Conservation (phyloP, 2,329 filamentous ascomycete genomes). For the Cordyceps cateniannulata region DNA sequence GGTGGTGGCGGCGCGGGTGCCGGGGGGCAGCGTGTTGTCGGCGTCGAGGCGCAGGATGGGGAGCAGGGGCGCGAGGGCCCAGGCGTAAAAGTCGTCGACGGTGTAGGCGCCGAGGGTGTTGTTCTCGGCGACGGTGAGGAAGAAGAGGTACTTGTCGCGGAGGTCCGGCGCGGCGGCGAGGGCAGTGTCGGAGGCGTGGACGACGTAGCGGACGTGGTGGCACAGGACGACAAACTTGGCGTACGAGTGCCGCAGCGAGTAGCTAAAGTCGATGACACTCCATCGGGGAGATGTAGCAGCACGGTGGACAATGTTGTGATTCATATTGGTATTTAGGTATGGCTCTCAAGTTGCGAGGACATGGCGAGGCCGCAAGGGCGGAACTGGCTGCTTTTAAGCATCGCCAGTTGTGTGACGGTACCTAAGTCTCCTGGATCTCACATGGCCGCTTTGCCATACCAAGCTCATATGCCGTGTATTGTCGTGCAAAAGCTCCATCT, state of each 20-base stretch:
- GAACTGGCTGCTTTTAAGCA: too few relatives aligned
- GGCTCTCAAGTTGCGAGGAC: background rate
- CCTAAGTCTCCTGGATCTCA: too few relatives aligned
- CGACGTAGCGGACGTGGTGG: background rate
- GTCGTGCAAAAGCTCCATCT: too few relatives aligned
- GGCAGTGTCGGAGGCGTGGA: background rate
- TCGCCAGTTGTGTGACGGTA: too few relatives aligned
- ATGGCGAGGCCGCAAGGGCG: too few relatives aligned
- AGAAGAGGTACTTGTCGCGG: background rate
- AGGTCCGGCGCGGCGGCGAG: background rate
- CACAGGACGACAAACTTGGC: background rate
- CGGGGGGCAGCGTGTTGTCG: too few relatives aligned
- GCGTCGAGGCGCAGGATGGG: background rate
- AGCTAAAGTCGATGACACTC: background rate
- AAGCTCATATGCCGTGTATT: too few relatives aligned
- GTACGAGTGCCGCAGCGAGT: background rate
- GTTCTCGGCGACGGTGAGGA: background rate
- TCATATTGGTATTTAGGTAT: background rate
- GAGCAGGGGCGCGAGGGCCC: background rate
- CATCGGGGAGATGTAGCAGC: background rate
- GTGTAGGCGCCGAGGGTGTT: background rate
- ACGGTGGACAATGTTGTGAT: background rate
- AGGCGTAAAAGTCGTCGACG: background rate
- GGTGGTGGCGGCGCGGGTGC: background rate
- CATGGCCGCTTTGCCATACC: too few relatives aligned